A percentile compares a stretch with the other conserved stretches of the same genome.
phyloP scores from a whole-genome alignment of 2,329 filamentous ascomycete genomes.

The Juglanconis sp. region DNA sequence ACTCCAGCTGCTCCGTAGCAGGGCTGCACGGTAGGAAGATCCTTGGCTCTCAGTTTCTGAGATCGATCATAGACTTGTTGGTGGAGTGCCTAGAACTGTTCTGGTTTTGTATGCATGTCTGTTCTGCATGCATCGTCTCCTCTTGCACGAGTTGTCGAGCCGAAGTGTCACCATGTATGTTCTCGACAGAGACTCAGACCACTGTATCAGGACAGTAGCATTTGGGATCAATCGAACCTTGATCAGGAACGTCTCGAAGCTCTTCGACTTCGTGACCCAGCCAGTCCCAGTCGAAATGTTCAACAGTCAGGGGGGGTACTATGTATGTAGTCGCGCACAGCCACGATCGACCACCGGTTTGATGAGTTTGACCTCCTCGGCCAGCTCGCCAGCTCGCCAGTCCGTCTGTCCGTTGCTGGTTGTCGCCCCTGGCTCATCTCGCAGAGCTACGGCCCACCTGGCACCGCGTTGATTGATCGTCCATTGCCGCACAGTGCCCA shows the following conservation, averaged over 20 bases:
- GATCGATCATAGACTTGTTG: not conserved
- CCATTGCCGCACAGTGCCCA: not conserved
- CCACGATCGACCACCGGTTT: not conserved
- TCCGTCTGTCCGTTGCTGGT: not conserved
- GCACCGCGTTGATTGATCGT: not conserved
- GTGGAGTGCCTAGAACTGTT: not conserved
- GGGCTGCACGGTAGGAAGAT: not conserved
- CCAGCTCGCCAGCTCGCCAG: not conserved
- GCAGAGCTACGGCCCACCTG: not conserved
- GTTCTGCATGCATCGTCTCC: too few relatives aligned
- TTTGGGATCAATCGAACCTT: not conserved
- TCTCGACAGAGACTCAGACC: not conserved
- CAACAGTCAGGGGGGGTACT: too few relatives aligned
- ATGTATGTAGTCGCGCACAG: too few relatives aligned
- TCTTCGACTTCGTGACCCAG: too few relatives aligned
- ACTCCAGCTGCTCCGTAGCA: not conserved
- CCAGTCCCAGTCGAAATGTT: too few relatives aligned
- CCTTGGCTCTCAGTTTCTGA: not conserved
- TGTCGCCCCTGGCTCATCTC: constrained; percentile 7
- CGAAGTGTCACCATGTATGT: not conserved
- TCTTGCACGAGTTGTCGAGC: too few relatives aligned
- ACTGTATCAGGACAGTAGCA: too few relatives aligned
- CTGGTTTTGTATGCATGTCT: not conserved
- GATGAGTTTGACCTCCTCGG: not conserved
- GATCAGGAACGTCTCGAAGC: not conserved